Evolutionary conservation across 2,329 filamentous ascomycete genomes (phyloP).

Genomic region (Talaromyces rugulosus): DNA sequence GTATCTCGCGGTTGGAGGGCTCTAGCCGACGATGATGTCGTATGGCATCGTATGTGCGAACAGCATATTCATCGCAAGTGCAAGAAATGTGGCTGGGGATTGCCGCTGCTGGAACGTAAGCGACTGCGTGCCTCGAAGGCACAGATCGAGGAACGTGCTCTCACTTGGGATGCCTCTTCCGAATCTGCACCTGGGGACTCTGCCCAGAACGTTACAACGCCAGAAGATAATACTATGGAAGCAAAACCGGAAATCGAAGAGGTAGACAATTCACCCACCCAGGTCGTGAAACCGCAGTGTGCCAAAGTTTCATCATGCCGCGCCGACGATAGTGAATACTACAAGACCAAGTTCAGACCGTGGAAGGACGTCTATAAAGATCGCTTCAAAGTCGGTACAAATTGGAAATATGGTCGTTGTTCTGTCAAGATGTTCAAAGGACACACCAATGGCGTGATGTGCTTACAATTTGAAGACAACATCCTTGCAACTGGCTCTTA

Average conservation of each 20-base stretch:
- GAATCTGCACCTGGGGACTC: slow-evolving; percentile 3
- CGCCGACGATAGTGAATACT: slow-evolving; percentile 41
- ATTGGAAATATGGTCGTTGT: slow-evolving; percentile 95
- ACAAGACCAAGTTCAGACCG: slow-evolving; percentile 55
- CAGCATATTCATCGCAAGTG: slow-evolving; percentile 94
- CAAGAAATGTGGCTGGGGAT: slow-evolving; percentile 90
- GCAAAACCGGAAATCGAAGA: slow-evolving; percentile 4
- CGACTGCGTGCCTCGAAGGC: slow-evolving; percentile 80
- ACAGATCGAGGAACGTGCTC: slow-evolving; percentile 69
- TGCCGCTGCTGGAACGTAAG: slow-evolving; percentile 86
- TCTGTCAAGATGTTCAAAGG: slow-evolving; percentile 79
- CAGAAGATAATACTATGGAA: not conserved
- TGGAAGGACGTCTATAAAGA: slow-evolving; percentile 99
- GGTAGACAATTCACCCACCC: slow-evolving; percentile 13
- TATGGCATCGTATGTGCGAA: slow-evolving; percentile 98
- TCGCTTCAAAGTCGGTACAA: slow-evolving; percentile 89
- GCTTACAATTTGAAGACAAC: slow-evolving; percentile 76
- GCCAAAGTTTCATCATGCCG: not conserved
- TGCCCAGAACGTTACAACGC: not conserved
- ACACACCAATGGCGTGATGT: slow-evolving; percentile 83
- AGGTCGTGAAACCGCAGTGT: slow-evolving; percentile 13
- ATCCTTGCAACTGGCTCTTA: slow-evolving; percentile 93
- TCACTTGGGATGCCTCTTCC: slow-evolving; percentile 51
- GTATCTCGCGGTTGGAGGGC: slow-evolving; percentile 85
- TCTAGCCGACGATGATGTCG: slow-evolving; percentile 92